Percentiles rank a stretch among this genome's conserved stretches.
Evolutionary conservation across 768 basidiomycete species (phyloP).

Genomic region (Glaciozyma martinii): DNA sequence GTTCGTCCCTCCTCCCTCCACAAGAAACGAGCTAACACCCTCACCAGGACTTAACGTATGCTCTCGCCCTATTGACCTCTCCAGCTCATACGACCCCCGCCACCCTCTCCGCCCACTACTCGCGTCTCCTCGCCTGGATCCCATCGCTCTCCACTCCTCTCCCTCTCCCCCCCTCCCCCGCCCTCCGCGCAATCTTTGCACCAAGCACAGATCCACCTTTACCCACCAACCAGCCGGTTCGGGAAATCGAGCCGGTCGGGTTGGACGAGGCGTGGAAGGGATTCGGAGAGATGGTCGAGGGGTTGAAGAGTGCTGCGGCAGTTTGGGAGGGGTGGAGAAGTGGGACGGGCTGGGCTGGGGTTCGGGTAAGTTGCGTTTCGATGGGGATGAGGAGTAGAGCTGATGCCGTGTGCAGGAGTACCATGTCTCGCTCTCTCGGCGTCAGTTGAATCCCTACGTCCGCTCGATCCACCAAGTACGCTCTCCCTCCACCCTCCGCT

Average conservation of each 20-base stretch:
- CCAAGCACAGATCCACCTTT: slow-evolving; percentile 5
- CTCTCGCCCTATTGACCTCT: slow-evolving; percentile 13
- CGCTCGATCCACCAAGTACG: slow-evolving; percentile 17
- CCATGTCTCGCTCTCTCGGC: neutral
- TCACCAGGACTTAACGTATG: slow-evolving; percentile 19
- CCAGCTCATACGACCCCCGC: slow-evolving; percentile 12
- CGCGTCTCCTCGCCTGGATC: neutral
- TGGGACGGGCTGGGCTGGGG: neutral
- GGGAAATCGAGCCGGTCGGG: slow-evolving; percentile 4
- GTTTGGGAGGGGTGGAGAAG: slow-evolving; percentile 19
- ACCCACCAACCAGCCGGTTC: slow-evolving; percentile 10
- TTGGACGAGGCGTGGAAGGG: slow-evolving; percentile 6
- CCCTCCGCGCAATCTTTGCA: neutral
- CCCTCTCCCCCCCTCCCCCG: neutral
- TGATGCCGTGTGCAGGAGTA: neutral
- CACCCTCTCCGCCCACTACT: slow-evolving; percentile 3
- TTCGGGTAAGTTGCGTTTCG: neutral
- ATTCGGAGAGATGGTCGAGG: neutral
- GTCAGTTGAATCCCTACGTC: slow-evolving; percentile 9
- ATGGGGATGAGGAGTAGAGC: neutral
- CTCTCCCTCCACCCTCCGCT: neutral
- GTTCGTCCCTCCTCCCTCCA: neutral
- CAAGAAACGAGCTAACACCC: neutral
- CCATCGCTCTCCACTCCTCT: neutral
- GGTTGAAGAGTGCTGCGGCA: neutral